Percentiles rank a stretch among this genome's conserved stretches.
phyloP scores from a whole-genome alignment of 768 basidiomycete genomes.

The Lactarius hatsudake region DNA sequence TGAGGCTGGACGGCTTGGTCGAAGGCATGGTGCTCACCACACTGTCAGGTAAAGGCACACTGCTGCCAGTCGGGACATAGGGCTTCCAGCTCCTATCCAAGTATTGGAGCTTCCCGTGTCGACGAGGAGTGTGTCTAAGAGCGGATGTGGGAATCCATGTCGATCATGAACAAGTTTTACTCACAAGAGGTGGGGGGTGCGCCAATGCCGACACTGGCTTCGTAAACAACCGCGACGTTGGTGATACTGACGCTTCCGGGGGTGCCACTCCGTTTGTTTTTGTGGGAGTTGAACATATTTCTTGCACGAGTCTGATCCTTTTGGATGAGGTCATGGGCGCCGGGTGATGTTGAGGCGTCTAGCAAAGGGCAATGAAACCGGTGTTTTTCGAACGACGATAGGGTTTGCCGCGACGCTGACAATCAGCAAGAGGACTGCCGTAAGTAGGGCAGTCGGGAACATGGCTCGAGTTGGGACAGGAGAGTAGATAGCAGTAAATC shows the following conservation, averaged over 20 bases:
- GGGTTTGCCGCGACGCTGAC: constrained; percentile 29
- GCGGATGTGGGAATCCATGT: background rate
- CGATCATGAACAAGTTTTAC: constrained; percentile 14
- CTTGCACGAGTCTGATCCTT: constrained; percentile 51
- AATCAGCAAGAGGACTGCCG: constrained; percentile 31
- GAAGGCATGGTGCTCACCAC: background rate
- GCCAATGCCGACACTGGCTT: constrained; percentile 44
- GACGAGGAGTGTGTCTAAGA: background rate
- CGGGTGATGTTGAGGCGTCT: constrained; percentile 51
- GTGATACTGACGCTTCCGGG: constrained; percentile 38
- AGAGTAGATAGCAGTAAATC: background rate
- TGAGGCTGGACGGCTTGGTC: background rate
- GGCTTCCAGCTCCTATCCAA: constrained; percentile 3
- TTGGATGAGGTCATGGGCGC: constrained; percentile 48
- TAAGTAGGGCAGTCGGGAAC: constrained; percentile 30
- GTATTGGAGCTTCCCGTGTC: constrained; percentile 8
- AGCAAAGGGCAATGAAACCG: constrained; percentile 46
- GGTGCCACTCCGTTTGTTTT: constrained; percentile 34
- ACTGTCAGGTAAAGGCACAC: background rate
- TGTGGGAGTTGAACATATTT: constrained; percentile 38
- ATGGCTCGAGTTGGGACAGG: constrained; percentile 6
- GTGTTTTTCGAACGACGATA: constrained; percentile 27
- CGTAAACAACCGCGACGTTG: constrained; percentile 45
- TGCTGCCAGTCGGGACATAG: background rate
- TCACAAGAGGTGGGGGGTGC: constrained; percentile 51